Percentiles rank a stretch among this genome's conserved stretches.
phyloP scores from a whole-genome alignment of 192 early-diverging fungal species.

The Backusella psychrophila region DNA sequence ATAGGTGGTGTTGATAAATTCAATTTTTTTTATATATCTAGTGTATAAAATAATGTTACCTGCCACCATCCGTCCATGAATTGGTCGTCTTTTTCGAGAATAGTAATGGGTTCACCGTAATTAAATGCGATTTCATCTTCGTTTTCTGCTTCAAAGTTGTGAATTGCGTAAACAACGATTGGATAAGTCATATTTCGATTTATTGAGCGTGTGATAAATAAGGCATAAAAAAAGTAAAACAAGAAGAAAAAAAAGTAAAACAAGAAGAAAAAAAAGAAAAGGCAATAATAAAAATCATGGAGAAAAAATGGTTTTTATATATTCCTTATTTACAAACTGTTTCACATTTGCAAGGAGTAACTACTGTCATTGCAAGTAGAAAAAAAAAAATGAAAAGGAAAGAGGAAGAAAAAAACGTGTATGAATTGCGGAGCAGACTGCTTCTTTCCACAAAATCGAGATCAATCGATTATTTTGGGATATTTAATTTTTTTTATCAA shows the following conservation, averaged over 20 bases:
- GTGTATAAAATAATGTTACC: conserved; percentile 30
- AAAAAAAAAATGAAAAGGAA: background rate
- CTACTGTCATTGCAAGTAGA: background rate
- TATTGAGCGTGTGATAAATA: background rate
- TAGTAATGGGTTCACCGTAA: conserved; percentile 63
- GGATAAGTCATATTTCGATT: conserved; percentile 14
- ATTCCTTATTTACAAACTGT: background rate
- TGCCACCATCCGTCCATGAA: conserved; percentile 82
- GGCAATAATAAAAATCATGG: background rate
- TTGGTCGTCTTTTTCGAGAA: conserved; percentile 69
- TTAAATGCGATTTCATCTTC: conserved; percentile 72
- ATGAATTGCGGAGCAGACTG: conserved; percentile 3
- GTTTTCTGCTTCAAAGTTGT: conserved; percentile 61
- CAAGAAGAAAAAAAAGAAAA: background rate
- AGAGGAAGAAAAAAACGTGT: background rate
- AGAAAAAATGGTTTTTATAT: background rate
- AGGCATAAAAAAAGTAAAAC: background rate
- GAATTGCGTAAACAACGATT: conserved; percentile 53
- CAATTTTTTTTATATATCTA: background rate
- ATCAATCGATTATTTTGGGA: background rate
- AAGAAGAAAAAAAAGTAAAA: background rate
- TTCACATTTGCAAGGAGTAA: background rate
- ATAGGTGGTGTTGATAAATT: background rate
- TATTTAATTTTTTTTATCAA: background rate
- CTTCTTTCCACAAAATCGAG: conserved; percentile 1